Percentiles rank a stretch among this genome's conserved stretches.
These are phyloP conservation scores for Nigrospora osmanthi DNA, from an alignment of 2,329 filamentous ascomycete species.

Conservation along the genomic window DNA sequence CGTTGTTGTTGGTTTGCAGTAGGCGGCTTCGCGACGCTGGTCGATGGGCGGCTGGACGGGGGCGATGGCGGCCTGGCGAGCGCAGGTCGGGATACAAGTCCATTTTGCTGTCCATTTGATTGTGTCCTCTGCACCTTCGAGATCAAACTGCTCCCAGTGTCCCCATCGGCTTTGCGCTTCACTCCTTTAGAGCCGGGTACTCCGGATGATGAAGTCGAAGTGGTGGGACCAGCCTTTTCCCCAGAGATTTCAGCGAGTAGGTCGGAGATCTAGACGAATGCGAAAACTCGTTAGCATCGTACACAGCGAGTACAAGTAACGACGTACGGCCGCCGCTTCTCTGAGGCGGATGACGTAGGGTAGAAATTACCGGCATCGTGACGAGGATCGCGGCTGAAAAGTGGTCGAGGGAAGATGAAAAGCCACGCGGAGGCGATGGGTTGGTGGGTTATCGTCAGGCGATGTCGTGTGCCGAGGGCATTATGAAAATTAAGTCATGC, in stretches of 20 bases:
- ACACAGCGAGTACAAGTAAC: too few species aligned
- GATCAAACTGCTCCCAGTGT: constrained; percentile 20
- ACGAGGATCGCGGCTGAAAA: neutral
- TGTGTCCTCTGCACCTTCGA: constrained; percentile 15
- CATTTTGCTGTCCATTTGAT: neutral
- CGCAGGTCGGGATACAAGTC: neutral
- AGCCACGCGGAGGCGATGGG: too few species aligned
- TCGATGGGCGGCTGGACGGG: constrained; percentile 10
- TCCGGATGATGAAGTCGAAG: constrained; percentile 16
- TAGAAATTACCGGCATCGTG: constrained; percentile 1
- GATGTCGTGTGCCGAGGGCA: constrained; percentile 1
- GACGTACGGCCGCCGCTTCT: too few species aligned
- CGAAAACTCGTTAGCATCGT: neutral
- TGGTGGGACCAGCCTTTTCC: constrained; percentile 32
- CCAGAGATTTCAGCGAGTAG: constrained; percentile 56
- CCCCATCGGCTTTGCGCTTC: constrained; percentile 53
- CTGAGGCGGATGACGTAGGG: too few species aligned
- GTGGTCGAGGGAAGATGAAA: too few species aligned
- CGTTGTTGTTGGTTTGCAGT: constrained; percentile 2
- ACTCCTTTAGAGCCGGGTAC: constrained; percentile 17
- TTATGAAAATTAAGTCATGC: constrained; percentile 2
- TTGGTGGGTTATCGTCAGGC: neutral
- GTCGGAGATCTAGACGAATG: constrained; percentile 38
- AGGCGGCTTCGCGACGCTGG: neutral
- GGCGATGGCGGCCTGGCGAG: constrained; percentile 5